These are phyloP conservation scores for Hirsutella thompsonii DNA, from an alignment of 2,329 filamentous ascomycete species.

Conservation along the genomic window DNA sequence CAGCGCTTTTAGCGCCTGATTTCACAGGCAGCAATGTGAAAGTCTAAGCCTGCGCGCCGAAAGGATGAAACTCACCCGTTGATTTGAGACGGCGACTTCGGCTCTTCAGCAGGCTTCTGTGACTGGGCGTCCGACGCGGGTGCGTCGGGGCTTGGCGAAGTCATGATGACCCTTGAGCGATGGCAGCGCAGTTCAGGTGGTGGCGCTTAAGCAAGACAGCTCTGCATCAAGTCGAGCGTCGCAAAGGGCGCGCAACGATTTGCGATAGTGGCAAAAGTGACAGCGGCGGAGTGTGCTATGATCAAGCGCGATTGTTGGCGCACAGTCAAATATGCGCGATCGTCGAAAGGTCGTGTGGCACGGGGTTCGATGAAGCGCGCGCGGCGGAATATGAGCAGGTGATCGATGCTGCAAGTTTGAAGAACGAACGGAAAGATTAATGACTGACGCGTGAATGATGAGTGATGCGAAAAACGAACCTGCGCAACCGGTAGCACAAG, in stretches of 20 bases:
- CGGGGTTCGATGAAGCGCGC: too few species aligned
- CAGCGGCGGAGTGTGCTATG: not conserved
- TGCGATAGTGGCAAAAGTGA: not conserved
- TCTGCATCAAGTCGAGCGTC: conserved; percentile 22
- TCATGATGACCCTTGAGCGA: conserved; percentile 39
- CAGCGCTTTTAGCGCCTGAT: not conserved
- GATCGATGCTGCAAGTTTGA: too few species aligned
- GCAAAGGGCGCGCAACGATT: not conserved
- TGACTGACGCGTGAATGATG: too few species aligned
- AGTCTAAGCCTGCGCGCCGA: not conserved
- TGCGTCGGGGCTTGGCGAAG: conserved; percentile 31
- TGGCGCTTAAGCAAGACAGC: conserved; percentile 13
- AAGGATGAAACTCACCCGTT: conserved; percentile 22
- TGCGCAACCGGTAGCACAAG: too few species aligned
- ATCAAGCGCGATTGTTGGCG: not conserved
- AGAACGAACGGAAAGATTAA: too few species aligned
- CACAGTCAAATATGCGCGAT: not conserved
- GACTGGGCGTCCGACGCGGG: conserved; percentile 34
- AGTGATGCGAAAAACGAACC: too few species aligned
- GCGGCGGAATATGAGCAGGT: too few species aligned
- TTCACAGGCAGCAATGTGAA: too few species aligned
- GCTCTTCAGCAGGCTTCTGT: conserved; percentile 13
- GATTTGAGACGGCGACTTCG: conserved; percentile 18
- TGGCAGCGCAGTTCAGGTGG: conserved; percentile 13
- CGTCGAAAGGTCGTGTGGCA: not conserved